These are phyloP conservation scores for Ceratocystiopsis sp. DNA, from an alignment of 2,329 filamentous ascomycete species.

Conservation along the genomic window DNA sequence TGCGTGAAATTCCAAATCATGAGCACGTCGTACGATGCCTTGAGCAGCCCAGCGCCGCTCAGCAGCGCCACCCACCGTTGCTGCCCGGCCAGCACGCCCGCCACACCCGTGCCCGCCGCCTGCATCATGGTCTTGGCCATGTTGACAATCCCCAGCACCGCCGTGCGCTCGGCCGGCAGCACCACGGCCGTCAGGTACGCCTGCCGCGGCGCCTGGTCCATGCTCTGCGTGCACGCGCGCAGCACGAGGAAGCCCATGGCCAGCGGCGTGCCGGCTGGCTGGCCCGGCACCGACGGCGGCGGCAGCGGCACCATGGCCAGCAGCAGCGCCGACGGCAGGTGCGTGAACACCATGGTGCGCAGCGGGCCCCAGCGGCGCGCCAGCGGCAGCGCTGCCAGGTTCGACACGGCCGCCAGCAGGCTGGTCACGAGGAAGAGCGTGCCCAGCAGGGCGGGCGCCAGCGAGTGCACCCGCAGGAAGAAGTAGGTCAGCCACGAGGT, in stretches of 20 bases:
- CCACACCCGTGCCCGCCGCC: constrained; percentile 44
- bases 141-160: constrained; percentile 54
- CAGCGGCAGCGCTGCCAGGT: constrained; percentile 34
- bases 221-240: constrained; percentile 44
- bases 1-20: constrained; percentile 18
- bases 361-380: constrained; percentile 32
- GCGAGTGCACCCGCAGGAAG: constrained; percentile 29
- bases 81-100: constrained; percentile 40
- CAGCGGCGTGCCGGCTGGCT: constrained; percentile 2
- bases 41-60: constrained; percentile 8
- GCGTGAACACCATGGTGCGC: constrained; percentile 59
- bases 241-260: constrained; percentile 39
- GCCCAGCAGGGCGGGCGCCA: constrained; percentile 33
- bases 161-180: constrained; percentile 47
- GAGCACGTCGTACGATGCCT: constrained; percentile 9
- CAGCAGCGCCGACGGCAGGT: constrained; percentile 51
- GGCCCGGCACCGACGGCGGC: background rate
- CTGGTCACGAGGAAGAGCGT: constrained; percentile 37
- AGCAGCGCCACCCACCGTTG: constrained; percentile 7
- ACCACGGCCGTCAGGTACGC: constrained; percentile 53
- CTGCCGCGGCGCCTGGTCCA: constrained; percentile 54
- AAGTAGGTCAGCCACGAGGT: constrained; percentile 42
- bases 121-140: constrained; percentile 49
- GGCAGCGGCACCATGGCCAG: constrained; percentile 35
- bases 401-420: constrained; percentile 32